Conservation (phyloP, 345 rosid species). For the Lepidium africanum region DNA sequence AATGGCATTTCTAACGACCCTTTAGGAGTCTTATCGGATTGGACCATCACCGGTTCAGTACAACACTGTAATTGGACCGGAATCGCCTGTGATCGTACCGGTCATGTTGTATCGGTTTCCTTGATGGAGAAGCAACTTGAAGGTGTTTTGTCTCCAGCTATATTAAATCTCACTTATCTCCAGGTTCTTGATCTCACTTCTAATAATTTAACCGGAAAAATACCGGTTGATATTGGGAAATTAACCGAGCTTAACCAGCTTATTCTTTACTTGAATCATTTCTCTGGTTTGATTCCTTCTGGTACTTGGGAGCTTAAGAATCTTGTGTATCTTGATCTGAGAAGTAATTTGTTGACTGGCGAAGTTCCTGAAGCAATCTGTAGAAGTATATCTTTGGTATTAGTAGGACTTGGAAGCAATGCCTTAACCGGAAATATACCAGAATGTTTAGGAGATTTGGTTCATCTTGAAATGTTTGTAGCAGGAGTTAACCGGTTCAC, state of each 20-base stretch:
- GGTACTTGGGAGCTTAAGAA: slow-evolving; percentile 50
- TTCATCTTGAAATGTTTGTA: slow-evolving; percentile 41
- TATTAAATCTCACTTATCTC: slow-evolving; percentile 65
- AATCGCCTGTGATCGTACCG: slow-evolving; percentile 45
- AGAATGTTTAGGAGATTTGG: slow-evolving; percentile 48
- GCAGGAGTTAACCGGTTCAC: slow-evolving; percentile 39
- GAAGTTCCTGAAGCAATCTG: slow-evolving; percentile 52
- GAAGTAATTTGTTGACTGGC: slow-evolving; percentile 50
- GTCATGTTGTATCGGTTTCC: slow-evolving; percentile 41
- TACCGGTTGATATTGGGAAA: slow-evolving; percentile 58
- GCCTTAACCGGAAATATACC: slow-evolving; percentile 61
- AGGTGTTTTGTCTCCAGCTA: slow-evolving; percentile 57
- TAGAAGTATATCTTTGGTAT: slow-evolving; percentile 45
- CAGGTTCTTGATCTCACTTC: slow-evolving; percentile 84
- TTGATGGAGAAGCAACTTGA: slow-evolving; percentile 55
- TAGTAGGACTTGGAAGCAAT: slow-evolving; percentile 39
- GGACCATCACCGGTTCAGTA: slow-evolving; percentile 38
- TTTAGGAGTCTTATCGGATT: slow-evolving; percentile 44
- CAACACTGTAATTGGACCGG: slow-evolving; percentile 86
- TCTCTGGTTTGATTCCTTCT: slow-evolving; percentile 58
- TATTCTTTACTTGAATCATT: slow-evolving; percentile 40
- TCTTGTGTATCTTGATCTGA: slow-evolving; percentile 49
- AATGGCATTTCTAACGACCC: slow-evolving; percentile 47
- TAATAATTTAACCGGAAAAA: slow-evolving; percentile 46
- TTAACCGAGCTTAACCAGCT: slow-evolving; percentile 46